Evolutionary conservation across 2,329 filamentous ascomycete species (phyloP).

Genomic region (Claviceps digitariae): DNA sequence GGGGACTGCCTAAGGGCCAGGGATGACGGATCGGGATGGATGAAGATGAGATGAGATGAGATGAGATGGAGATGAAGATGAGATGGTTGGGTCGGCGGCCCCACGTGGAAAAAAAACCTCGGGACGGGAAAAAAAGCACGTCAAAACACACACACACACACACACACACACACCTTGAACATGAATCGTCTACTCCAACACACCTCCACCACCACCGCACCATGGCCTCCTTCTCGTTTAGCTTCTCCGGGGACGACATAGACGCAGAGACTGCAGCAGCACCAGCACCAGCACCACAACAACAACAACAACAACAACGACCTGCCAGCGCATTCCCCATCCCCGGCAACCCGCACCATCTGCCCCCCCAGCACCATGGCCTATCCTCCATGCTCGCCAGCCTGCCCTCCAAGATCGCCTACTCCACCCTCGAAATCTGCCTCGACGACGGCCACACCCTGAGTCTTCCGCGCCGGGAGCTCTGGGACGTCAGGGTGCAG

Average conservation of each 20-base stretch:
- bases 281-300: constrained; percentile 4
- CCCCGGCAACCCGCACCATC: constrained; percentile 40
- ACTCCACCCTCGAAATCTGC: constrained; percentile 44
- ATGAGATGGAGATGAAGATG: too few species aligned
- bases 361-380: constrained; percentile 39
- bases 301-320: too few species aligned
- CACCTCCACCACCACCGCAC: background rate
- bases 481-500: constrained; percentile 72
- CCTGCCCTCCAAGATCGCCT: constrained; percentile 64
- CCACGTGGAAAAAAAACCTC: background rate
- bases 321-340: constrained; percentile 48
- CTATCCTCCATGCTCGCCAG: constrained; percentile 36
- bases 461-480: constrained; percentile 55
- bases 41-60: too few species aligned
- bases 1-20: too few species aligned
- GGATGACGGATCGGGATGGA: too few species aligned
- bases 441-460: constrained; percentile 39
- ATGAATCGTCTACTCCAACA: background rate
- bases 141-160: background rate
- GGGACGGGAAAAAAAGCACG: background rate
- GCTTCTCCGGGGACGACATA: constrained; percentile 52
- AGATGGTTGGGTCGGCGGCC: too few species aligned
- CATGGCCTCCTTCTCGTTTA: constrained; percentile 42
- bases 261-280: constrained; percentile 23
- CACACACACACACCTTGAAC: background rate